Evolutionary conservation across 2,329 filamentous ascomycete species (phyloP).

Genomic region (Metarhizium robertsii): DNA sequence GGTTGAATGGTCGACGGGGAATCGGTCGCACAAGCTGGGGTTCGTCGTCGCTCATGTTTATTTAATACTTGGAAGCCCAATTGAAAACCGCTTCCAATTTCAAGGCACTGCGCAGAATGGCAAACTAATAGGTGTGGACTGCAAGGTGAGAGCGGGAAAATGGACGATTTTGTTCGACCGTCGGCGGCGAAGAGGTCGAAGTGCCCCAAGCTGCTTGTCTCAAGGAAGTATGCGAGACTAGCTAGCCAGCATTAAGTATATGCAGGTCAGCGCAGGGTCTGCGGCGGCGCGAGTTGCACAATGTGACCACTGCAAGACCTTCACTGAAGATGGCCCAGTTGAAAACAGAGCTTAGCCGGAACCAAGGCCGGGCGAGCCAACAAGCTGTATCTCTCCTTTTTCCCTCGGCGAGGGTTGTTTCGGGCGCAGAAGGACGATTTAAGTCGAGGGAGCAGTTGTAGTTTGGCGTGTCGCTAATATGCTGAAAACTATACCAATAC

Average conservation of each 20-base stretch:
- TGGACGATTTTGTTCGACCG: neutral
- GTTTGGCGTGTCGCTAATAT: neutral
- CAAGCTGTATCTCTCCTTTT: neutral
- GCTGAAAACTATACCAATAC: neutral
- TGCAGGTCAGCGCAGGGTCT: neutral
- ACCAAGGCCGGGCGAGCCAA: neutral
- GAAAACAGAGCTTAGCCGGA: neutral
- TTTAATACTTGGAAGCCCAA: neutral
- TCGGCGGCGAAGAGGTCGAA: neutral
- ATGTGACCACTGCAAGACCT: neutral
- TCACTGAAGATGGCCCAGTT: neutral
- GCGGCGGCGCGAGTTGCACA: neutral
- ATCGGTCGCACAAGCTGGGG: slow-evolving; percentile 58
- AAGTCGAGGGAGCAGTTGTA: neutral
- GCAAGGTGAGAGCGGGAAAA: neutral
- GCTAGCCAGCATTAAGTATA: neutral
- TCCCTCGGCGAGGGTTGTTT: neutral
- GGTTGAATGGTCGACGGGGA: slow-evolving; percentile 62
- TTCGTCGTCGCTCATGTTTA: slow-evolving; percentile 28
- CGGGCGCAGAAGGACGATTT: neutral
- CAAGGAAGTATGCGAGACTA: neutral
- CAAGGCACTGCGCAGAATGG: neutral
- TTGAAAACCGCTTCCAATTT: no score
- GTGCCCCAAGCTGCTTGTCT: neutral
- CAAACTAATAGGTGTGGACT: neutral